These are phyloP conservation scores for Lanmaoa rubissima DNA, from an alignment of 768 basidiomycete species.

Conservation along the genomic window DNA sequence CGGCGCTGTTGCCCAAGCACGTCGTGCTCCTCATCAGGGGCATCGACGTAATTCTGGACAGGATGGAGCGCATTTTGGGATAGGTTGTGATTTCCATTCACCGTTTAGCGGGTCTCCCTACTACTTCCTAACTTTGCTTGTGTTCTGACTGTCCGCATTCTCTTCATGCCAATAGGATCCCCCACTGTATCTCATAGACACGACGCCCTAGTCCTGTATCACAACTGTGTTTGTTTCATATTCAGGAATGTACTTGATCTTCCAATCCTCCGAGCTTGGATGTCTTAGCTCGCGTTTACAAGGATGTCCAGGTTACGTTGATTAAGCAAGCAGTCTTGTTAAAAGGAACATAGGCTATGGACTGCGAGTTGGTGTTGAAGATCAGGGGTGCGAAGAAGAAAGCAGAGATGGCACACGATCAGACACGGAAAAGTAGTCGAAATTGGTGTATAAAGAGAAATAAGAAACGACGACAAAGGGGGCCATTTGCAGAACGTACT, in stretches of 20 bases:
- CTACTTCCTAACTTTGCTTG: too few species aligned
- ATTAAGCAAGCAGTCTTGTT: constrained; percentile 15
- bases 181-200: neutral
- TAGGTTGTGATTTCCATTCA: too few species aligned
- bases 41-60: constrained; percentile 60
- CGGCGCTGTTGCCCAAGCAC: constrained; percentile 51
- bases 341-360: constrained; percentile 20
- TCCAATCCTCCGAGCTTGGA: neutral
- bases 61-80: constrained; percentile 56
- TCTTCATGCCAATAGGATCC: neutral
- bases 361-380: neutral
- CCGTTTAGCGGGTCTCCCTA: too few species aligned
- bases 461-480: constrained; percentile 23
- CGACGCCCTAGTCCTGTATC: neutral
- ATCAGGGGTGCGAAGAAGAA: constrained; percentile 1
- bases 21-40: constrained; percentile 60
- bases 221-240: neutral
- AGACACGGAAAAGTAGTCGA: neutral
- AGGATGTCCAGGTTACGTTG: constrained; percentile 2
- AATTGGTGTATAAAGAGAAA: constrained; percentile 32
- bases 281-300: too few species aligned
- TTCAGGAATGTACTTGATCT: neutral
- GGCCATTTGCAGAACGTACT: constrained; percentile 17
- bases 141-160: too few species aligned
- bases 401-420: constrained; percentile 12